Base-by-base conservation (phyloP, 1,284 basidiomycete genomes). In the Ganoderma meredithae region DNA sequence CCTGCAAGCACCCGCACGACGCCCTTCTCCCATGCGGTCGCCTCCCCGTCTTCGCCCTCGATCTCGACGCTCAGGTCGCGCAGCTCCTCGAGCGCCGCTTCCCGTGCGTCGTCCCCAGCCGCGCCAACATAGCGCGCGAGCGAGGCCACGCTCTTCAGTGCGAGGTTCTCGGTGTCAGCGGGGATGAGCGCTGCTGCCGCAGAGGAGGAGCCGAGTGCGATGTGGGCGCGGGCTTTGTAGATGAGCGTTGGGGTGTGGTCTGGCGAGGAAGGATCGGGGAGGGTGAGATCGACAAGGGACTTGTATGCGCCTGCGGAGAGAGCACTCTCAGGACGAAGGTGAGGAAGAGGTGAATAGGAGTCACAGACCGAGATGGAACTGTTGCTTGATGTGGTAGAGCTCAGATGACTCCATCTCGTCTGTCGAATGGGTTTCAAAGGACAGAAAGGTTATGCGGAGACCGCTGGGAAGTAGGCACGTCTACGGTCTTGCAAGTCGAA, bases 1-100 rank as follows among this genome's bases (percentile, higher is more conserved):
- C 91, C 95, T 19, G 95, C 93, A 3, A 95, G 81, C 19, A 93
- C 92, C 64, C 90, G 84, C 1, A 96, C 94, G 36, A 89, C 79
- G 40, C 89, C 90, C 77, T 89, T 91, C 71, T 91, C 91, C 69
- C 83, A 84, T 39, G 88, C 85, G 19, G 82, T 86, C 7, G 85
- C 86, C 56, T 91, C 89, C 12, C 81, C 84, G 72, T 91, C 93
- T 33, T 93, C 92, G 47, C 91, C 89, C 74, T 96, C 95, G 60
- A 93, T 88, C 79, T 97, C 96, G 6, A 97, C 87, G 55, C 91
- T 88, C 25, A 97, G 79, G 80, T 98, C 96, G 27, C 96, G 87
- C 41, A 97, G 83, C 76, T 93, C 89, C 75, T 96, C 95, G 3
- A 97, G 83, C 15, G 89, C 85, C 7, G 88, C 81, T 58, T 93